Evolutionary conservation across 495 filamentous ascomycete species (phyloP), one percentile per base, ranked within the genome.

Genomic region (Penicillium alfredii): DNA sequence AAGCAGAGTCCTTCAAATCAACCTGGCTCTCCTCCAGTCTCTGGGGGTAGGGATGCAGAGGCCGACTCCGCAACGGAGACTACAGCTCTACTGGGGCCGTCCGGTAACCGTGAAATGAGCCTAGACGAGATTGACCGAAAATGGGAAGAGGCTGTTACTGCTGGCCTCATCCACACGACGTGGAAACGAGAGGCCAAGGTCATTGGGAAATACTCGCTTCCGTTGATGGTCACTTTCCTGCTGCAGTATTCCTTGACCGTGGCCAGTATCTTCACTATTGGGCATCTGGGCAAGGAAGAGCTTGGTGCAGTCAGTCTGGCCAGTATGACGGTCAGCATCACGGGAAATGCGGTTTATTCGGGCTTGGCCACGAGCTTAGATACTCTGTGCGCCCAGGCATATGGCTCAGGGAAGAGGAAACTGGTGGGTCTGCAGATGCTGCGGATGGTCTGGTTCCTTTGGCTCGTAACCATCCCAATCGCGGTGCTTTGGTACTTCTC

Each of bases 111-210:
- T 64, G 38, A 50, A 44, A 37, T 60, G 52, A 55, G 52, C 16
- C 40, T 40, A 3, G 58, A 67, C 10, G 64, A 68, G 26, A 64
- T 71, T 24, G 64, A 71, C 38, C 60, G 71, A 29, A 81, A 84
- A 61, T 94, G 87, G 87, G 81, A 87, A 37, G 80, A 82, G 23
- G 84, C 86, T 2, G 84, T 89, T 8, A 67, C 72, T 0, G 72
- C 76, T 3, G 84, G 85, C 6, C 64, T 71, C 40, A 84, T 93
- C 42, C 77, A 83, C 32, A 94, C 88, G 3, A 87, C 86, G 0
- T 93, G 86, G 84, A 77, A 78, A 47, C 74, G 85, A 40, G 88
- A 94, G 64, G 73, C 80, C 1, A 78, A 82, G 56, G 82, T 84
- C 0, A 64, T 89, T 21, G 51, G 58, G 4, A 66, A 64, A 47